Base-by-base conservation (phyloP, 1,284 basidiomycete species). In the Leucoagaricus sp. region DNA sequence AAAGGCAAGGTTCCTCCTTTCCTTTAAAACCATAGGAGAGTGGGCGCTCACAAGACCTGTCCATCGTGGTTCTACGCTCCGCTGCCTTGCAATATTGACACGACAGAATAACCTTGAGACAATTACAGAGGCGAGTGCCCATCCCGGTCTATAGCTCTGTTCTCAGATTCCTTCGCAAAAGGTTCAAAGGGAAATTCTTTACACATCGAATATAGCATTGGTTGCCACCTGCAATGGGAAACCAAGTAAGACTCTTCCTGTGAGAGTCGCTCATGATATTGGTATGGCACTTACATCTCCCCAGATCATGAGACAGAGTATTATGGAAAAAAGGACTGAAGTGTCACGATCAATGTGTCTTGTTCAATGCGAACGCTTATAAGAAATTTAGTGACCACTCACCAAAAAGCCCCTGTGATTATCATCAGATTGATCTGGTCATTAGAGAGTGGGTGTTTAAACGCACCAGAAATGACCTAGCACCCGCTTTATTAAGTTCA, bases 91-190 rank as follows among this genome's bases (percentile, higher is more conserved):
- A 10, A 45, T 49, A 21, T 45, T 50, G 4, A 56, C 47, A 13
- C 29, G 29, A 33, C 29, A 56, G 31, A 50, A 56, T 17, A 56
- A 36, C 15, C 54, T 49, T 9, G 54, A 50, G n/a, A 48, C 50
- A 23, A 56, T 56, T 19, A 56, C 23, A 4, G 54, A 56, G 10
- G 42, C 44, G 25, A 45, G 44, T 13, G 54, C 54, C 54, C 54
- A 56, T 4, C 23, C 7, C 10, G 48, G 48, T 28, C 54, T 36
- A 12, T 8, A 10, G 15, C 15, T 29, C 3, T 25, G 23, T 13
- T n/a, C 23, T 0, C 6, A 13, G 7, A 6, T 4, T 17, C 8
- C 17, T 15, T 9, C 8, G 8, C 15, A 8, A 28, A 12, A 25
- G 19, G 12, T 13, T 17, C 15, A 34, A 15, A 21, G 9, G 4